phyloP scores from a whole-genome alignment of 768 basidiomycete genomes.

The Serendipita vermifera region DNA sequence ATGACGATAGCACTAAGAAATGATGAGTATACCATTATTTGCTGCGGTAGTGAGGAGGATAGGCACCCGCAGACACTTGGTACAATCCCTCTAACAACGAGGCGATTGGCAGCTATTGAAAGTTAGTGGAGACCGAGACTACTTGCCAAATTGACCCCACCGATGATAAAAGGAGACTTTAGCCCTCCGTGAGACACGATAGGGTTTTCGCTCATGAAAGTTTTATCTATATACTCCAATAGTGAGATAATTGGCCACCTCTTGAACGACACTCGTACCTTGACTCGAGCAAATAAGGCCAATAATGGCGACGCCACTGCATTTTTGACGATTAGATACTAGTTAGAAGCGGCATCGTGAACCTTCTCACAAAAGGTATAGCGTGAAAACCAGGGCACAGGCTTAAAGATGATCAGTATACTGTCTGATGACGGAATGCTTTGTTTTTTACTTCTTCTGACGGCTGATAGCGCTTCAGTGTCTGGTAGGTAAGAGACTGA shows the following conservation, averaged over 20 bases:
- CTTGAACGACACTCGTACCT: background rate
- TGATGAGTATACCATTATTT: no score
- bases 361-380: background rate
- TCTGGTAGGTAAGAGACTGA: no score
- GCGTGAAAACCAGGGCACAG: background rate
- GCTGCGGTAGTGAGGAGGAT: background rate
- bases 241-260: no score
- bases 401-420: conserved; percentile 1
- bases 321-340: no score
- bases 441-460: background rate
- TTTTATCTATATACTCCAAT: background rate
- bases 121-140: background rate
- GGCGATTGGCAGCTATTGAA: background rate
- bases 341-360: no score
- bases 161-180: conserved; percentile 2
- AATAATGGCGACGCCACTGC: background rate
- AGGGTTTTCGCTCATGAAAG: background rate
- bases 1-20: conserved; percentile 1
- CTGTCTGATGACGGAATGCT: no score
- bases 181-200: background rate
- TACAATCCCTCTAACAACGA: background rate
- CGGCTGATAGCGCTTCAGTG: background rate
- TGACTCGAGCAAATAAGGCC: conserved; percentile 2
- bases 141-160: background rate
- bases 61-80: background rate